phyloP scores from a whole-genome alignment of 2,329 filamentous ascomycete genomes.

The Diaporthe humulicola region DNA sequence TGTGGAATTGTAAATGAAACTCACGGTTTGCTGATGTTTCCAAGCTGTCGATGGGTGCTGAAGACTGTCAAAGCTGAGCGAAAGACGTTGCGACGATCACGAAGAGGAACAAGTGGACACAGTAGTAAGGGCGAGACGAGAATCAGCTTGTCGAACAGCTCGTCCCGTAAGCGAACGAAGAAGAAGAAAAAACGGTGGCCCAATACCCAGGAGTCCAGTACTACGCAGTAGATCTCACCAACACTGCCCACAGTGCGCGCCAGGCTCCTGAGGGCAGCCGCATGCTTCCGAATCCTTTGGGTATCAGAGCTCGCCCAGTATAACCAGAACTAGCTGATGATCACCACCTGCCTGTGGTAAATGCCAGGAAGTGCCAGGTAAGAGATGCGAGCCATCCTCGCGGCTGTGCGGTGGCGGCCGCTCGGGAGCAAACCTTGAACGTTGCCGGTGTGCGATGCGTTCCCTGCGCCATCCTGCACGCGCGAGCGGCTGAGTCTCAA shows the following conservation, averaged over 20 bases:
- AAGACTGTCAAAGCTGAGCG: neutral
- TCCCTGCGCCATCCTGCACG: slow-evolving; percentile 2
- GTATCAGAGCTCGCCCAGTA: slow-evolving; percentile 7
- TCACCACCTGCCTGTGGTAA: neutral
- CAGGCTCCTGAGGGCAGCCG: neutral
- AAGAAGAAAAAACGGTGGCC: neutral
- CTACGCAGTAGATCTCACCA: neutral
- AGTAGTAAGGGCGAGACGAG: neutral
- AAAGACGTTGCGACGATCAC: neutral
- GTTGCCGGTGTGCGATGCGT: neutral
- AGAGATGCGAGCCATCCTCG: neutral
- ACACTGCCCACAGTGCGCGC: neutral
- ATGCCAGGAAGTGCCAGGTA: neutral
- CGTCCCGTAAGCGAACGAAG: neutral
- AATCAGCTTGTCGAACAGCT: slow-evolving; percentile 7
- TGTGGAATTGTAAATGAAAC: neutral
- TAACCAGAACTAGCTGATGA: slow-evolving; percentile 4
- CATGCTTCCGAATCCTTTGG: slow-evolving; percentile 21
- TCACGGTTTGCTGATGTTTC: neutral
- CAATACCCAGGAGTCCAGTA: neutral
- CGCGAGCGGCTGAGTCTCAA: neutral
- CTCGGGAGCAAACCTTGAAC: neutral
- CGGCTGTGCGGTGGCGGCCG: slow-evolving; percentile 13
- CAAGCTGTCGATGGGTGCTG: neutral
- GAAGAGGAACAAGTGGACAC: neutral